Evolutionary conservation across 2,329 filamentous ascomycete genomes (phyloP), one percentile per base, ranked within the genome.

Genomic region (Triangularia setosa): DNA sequence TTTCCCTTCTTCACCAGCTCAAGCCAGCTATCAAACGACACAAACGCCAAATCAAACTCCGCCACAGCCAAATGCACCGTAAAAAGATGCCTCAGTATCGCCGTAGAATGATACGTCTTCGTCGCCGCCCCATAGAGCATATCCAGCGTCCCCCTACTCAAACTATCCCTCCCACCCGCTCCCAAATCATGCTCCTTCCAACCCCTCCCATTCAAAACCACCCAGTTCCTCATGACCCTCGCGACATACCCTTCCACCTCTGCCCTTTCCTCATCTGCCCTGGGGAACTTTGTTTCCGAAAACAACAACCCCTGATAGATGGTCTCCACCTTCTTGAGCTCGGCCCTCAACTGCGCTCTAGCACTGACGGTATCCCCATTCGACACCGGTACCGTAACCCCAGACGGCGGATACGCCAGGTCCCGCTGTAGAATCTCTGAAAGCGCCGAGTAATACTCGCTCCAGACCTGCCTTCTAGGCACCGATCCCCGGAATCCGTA

Each of bases 81-180:
- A 74, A 98, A 98, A 0, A 99, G 82, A 71, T 93, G 87, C 64
- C 94, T 85, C 28, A 99, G 80, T 67, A 98, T 91, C 9, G 92
- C 81, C 1, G 94, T 96, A 1, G 95, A 99, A 77, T 99, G 95
- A 73, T 95, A 99, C 0, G 93, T 97, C 76, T 95, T 97, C 9
- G 90, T 92, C 7, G 94, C 92, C 23, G 93, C 92, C 44, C 90
- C 90, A 76, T 98, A 99, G 6, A 99, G 82, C 27, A 93, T 91
- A 75, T 95, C 93, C 48, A 99, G 84, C 30, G 96, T 87, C 59
- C 88, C 88, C 61, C 90, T 87, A 67, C 90, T 90, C 18, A 94
- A 80, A 23, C 84, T 86, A 72, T 89, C 87, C 70, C 92, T 90
- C 8, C 93, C 93, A 5, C 91, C 92, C 71, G 89, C 86, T 3